Conservation (phyloP, 345 rosid genomes). For the Citropsis articulata region DNA sequence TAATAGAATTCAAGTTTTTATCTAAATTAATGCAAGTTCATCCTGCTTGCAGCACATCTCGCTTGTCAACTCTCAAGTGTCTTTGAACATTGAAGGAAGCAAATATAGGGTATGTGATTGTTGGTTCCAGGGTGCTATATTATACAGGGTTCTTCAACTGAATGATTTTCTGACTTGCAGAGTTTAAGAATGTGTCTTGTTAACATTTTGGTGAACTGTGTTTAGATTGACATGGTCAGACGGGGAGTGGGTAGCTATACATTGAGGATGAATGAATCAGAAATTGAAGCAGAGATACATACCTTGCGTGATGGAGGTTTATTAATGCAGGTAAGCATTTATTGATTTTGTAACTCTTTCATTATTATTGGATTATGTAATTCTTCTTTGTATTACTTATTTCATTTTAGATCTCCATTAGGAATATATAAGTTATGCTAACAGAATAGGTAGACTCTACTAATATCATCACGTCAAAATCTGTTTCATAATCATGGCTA, state of each 20-base stretch:
- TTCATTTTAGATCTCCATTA: not conserved
- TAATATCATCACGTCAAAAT: not conserved
- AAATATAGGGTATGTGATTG: conserved; percentile 70
- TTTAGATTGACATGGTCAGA: conserved; percentile 88
- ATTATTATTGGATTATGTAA: conserved; percentile 11
- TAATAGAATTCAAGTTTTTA: not conserved
- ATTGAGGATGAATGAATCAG: conserved; percentile 83
- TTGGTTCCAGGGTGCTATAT: conserved; percentile 10
- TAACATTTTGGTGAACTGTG: conserved; percentile 22
- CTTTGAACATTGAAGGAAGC: conserved; percentile 99
- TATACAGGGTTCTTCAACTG: not conserved
- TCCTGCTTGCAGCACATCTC: conserved; percentile 81
- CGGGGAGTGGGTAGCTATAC: conserved; percentile 94
- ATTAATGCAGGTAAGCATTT: conserved; percentile 87
- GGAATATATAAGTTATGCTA: not conserved
- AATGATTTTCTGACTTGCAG: conserved; percentile 3
- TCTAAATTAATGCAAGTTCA: conserved; percentile 11
- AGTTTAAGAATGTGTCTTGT: not conserved
- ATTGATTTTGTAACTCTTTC: not conserved
- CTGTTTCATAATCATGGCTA: not conserved
- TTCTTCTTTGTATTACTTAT: not conserved
- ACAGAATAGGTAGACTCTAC: not conserved
- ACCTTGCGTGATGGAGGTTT: conserved; percentile 98
- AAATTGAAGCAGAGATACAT: conserved; percentile 95
- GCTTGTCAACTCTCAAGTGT: conserved; percentile 91